Evolutionary conservation across 2,329 filamentous ascomycete species (phyloP).

Genomic region (Aspergillus chevalieri): DNA sequence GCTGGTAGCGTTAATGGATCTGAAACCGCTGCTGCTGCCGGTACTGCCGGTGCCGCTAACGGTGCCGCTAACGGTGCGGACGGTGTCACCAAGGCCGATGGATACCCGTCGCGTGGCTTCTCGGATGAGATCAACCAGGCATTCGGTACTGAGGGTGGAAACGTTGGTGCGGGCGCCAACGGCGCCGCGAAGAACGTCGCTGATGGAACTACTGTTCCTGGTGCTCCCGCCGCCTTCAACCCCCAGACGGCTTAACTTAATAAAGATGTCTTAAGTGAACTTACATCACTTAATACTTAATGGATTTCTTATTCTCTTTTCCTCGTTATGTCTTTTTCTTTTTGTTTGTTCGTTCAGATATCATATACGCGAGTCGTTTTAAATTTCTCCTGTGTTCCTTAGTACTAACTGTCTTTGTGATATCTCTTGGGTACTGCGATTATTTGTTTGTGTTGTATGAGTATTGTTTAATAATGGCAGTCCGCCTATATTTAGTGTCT

Average conservation of each 20-base stretch:
- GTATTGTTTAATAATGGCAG: neutral
- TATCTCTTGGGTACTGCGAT: neutral
- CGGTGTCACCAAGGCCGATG: neutral
- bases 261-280: neutral
- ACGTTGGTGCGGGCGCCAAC: constrained; percentile 3
- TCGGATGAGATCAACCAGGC: constrained; percentile 27
- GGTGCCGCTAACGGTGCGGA: neutral
- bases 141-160: constrained; percentile 15
- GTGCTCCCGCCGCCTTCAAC: constrained; percentile 14
- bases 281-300: neutral
- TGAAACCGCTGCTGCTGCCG: neutral
- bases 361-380: constrained; percentile 5
- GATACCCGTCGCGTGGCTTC: constrained; percentile 23
- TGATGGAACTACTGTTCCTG: constrained; percentile 8
- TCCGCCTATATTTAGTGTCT: neutral
- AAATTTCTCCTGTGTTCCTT: neutral
- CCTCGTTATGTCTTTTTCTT: neutral
- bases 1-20: constrained; percentile 24
- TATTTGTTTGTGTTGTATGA: constrained; percentile 1
- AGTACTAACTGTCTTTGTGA: neutral
- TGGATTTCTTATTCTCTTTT: neutral
- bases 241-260: constrained; percentile 15
- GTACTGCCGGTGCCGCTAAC: neutral
- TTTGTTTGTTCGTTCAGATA: constrained; percentile 2
- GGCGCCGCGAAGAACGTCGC: neutral